Base-by-base conservation (phyloP, 2,329 filamentous ascomycete species). In the Trichophyton mentagrophytes region DNA sequence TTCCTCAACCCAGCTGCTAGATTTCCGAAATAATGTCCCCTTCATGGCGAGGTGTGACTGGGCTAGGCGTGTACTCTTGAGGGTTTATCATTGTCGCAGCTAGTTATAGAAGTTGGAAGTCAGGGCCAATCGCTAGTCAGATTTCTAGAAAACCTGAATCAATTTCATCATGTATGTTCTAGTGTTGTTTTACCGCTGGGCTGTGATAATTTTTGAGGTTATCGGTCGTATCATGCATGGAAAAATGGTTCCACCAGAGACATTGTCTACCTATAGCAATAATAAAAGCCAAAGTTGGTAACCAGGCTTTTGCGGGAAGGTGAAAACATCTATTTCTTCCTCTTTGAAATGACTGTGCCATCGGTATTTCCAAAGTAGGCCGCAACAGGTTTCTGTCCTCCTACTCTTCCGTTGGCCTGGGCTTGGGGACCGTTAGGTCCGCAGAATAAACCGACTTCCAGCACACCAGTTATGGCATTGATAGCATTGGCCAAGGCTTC, bases 311-410 rank as follows among this genome's bases (percentile, higher is more conserved):
- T 22, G 11, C 13, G 25, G 25, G 20, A 5, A 38, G 33, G 33
- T 55, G 15, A 3, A 55, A 55, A 36, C n/a, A 5, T 36, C 49
- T 55, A 55, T 7, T 33, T 38, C 8, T 27, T 27, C 55, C 36
- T 40, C 55, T 57, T 57, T n/a, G 55, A 40, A 42, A 85, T 76
- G 13, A 88, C 85, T 9, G 78, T 79, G 2, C 88, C 88, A 69
- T 89, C 88, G 51, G 87, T 82, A 84, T 93, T 88, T 40, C 93
- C 93, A 75, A 97, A 99, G 77, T 97, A 99, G 25, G 90, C 91
- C 30, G 90, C 90, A 11, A 96, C 82, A 0, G 93, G 93, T 76
- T 92, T 95, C 77, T 96, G 90, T 0, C 89, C 90, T 56, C 88
- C 86, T 56, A 84, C 75, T 60, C 80, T 78, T 65, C 84, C 80